Evolutionary conservation across 2,329 filamentous ascomycete species (phyloP).

Genomic region (Talaromyces sp.): DNA sequence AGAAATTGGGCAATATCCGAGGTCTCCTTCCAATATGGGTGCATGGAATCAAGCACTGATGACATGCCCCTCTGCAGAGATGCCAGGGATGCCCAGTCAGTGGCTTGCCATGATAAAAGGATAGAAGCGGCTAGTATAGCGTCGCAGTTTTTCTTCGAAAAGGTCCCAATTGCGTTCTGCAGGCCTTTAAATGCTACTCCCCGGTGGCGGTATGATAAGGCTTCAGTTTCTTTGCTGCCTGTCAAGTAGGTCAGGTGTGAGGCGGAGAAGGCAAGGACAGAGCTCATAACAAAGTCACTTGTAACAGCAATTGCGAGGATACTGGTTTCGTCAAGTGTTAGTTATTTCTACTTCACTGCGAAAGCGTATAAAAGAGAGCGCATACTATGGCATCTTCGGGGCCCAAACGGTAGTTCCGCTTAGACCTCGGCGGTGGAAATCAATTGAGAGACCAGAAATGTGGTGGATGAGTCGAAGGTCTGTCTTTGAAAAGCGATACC

Average conservation of each 20-base stretch:
- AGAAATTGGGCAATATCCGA: slow-evolving; percentile 55
- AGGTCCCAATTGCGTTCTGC: slow-evolving; percentile 78
- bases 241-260: slow-evolving; percentile 89
- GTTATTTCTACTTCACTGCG: neutral
- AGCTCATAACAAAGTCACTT: slow-evolving; percentile 88
- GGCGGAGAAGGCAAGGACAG: slow-evolving; percentile 87
- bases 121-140: slow-evolving; percentile 87
- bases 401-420: slow-evolving; percentile 90
- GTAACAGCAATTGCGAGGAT: slow-evolving; percentile 77
- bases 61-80: slow-evolving; percentile 88
- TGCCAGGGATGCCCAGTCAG: slow-evolving; percentile 73
- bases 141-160: slow-evolving; percentile 82
- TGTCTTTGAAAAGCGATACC: slow-evolving; percentile 66
- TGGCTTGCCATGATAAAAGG: slow-evolving; percentile 91
- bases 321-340: slow-evolving; percentile 36
- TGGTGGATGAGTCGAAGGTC: slow-evolving; percentile 89
- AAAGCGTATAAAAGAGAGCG: neutral
- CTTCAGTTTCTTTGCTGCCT: slow-evolving; percentile 75
- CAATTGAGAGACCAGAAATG: slow-evolving; percentile 76
- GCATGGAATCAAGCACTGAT: slow-evolving; percentile 89
- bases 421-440: slow-evolving; percentile 70
- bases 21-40: slow-evolving; percentile 75
- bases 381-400: slow-evolving; percentile 80
- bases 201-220: slow-evolving; percentile 84
- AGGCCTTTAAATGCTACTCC: slow-evolving; percentile 80